Conservation (phyloP, 2,329 filamentous ascomycete species). For the Aspergillus spinulosporus region DNA sequence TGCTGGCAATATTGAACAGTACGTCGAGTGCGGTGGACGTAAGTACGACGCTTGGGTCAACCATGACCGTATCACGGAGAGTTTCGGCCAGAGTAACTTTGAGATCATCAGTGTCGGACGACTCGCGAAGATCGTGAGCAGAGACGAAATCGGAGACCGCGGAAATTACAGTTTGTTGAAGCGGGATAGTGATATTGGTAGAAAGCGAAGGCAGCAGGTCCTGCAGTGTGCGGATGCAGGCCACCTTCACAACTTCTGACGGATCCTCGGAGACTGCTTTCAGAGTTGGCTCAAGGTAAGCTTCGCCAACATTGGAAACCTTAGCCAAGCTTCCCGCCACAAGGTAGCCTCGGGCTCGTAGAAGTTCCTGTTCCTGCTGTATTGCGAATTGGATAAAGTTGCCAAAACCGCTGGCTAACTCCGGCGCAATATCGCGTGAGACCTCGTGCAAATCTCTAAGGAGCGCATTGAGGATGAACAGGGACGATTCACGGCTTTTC, state of each 20-base stretch:
- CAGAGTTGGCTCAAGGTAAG: conserved; percentile 61
- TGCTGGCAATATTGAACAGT: conserved; percentile 84
- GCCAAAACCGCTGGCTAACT: conserved; percentile 71
- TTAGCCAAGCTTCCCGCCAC: conserved; percentile 78
- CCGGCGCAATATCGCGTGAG: conserved; percentile 66
- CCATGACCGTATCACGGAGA: conserved; percentile 75
- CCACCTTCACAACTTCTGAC: conserved; percentile 86
- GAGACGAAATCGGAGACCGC: conserved; percentile 72
- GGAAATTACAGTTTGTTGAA: conserved; percentile 62
- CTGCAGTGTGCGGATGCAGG: conserved; percentile 85
- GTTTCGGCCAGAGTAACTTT: conserved; percentile 88
- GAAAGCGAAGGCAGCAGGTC: conserved; percentile 60
- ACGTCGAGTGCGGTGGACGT: conserved; percentile 71
- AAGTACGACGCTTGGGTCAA: conserved; percentile 74
- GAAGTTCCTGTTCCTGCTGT: conserved; percentile 67
- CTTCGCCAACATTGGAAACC: conserved; percentile 56
- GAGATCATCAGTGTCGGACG: conserved; percentile 87
- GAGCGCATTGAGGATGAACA: conserved; percentile 83
- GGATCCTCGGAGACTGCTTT: conserved; percentile 72
- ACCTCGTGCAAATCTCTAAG: conserved; percentile 80
- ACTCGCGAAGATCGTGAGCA: conserved; percentile 75
- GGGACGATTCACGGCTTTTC: conserved; percentile 73
- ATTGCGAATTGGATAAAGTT: conserved; percentile 79
- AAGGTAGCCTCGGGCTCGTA: conserved; percentile 83
- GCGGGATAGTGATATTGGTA: conserved; percentile 51